A percentile compares a stretch with the other conserved stretches of the same genome.
phyloP scores from a whole-genome alignment of 176 grass and related monocot genomes.

The Eragrostis nindensis region DNA sequence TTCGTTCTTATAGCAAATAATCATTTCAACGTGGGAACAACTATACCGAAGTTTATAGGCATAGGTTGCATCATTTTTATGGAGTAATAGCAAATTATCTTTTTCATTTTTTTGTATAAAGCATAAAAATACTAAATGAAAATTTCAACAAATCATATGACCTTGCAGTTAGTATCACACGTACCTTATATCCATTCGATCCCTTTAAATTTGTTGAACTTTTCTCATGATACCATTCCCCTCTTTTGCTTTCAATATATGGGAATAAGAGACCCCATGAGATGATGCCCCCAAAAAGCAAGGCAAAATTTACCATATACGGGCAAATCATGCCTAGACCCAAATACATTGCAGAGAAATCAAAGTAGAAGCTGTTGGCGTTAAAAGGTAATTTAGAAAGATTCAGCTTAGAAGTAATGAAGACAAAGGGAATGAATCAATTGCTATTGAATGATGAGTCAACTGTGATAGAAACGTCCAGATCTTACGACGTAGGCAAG shows the following conservation, averaged over 20 bases:
- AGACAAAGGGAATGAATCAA: background rate
- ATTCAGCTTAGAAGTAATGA: background rate
- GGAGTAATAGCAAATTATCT: too few relatives aligned
- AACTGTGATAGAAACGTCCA: background rate
- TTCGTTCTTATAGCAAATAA: too few relatives aligned
- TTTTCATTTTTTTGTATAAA: background rate
- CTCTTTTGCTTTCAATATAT: slow-evolving; percentile 56
- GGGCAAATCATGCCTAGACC: slow-evolving; percentile 79
- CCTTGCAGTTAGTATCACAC: background rate
- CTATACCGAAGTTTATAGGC: too few relatives aligned
- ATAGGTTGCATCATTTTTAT: too few relatives aligned
- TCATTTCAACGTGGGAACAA: too few relatives aligned
- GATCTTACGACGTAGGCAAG: slow-evolving; percentile 50
- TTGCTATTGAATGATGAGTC: too few relatives aligned
- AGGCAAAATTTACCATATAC: slow-evolving; percentile 52
- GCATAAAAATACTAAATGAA: background rate
- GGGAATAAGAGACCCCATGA: slow-evolving; percentile 69
- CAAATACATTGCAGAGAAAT: slow-evolving; percentile 61
- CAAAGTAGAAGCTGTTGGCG: slow-evolving; percentile 35
- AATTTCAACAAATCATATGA: background rate
- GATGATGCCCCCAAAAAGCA: slow-evolving; percentile 53
- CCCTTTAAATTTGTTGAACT: slow-evolving; percentile 53
- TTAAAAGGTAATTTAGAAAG: background rate
- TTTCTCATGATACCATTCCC: slow-evolving; percentile 57
- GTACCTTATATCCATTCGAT: slow-evolving; percentile 74